These are phyloP conservation scores for Helotiales sp. DNA, from an alignment of 2,329 filamentous ascomycete genomes.

Conservation along the genomic window DNA sequence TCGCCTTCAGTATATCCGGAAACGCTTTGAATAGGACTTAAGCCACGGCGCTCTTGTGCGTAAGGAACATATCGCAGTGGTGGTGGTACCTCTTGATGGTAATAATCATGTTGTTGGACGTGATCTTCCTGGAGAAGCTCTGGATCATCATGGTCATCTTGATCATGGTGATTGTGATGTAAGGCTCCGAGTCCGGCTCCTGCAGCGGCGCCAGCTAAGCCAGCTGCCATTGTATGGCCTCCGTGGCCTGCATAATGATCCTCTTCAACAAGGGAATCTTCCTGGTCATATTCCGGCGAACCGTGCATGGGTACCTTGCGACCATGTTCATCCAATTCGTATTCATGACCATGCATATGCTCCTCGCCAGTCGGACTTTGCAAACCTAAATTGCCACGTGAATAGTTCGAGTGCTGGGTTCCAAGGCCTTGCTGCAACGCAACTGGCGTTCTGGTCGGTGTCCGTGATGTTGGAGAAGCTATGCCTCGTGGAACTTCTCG, in stretches of 20 bases:
- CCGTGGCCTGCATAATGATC: slow-evolving; percentile 34
- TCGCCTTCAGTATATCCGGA: slow-evolving; percentile 79
- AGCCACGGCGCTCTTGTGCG: slow-evolving; percentile 65
- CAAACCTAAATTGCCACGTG: slow-evolving; percentile 48
- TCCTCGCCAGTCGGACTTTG: slow-evolving; percentile 45
- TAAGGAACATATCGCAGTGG: slow-evolving; percentile 68
- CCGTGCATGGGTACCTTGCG: slow-evolving; percentile 33
- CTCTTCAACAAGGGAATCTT: slow-evolving; percentile 29
- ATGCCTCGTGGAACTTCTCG: slow-evolving; percentile 63
- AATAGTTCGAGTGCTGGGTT: slow-evolving; percentile 56
- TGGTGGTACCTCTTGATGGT: slow-evolving; percentile 59
- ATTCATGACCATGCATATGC: slow-evolving; percentile 40
- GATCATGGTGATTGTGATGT: slow-evolving; percentile 29
- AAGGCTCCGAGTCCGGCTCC: slow-evolving; percentile 41
- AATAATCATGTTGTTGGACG: slow-evolving; percentile 40
- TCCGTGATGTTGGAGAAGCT: slow-evolving; percentile 59
- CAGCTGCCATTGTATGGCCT: slow-evolving; percentile 27
- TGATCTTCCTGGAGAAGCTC: slow-evolving; percentile 28
- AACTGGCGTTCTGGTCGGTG: slow-evolving; percentile 60
- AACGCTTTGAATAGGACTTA: slow-evolving; percentile 91
- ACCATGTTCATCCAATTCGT: slow-evolving; percentile 36
- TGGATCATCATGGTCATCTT: slow-evolving; percentile 31
- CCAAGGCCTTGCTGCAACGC: slow-evolving; percentile 60
- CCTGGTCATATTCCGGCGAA: slow-evolving; percentile 21
- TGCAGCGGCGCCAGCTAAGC: slow-evolving; percentile 31